These are phyloP conservation scores for Ganoderma meredithae DNA, from an alignment of 1,284 basidiomycete genomes.

Conservation along the genomic window DNA sequence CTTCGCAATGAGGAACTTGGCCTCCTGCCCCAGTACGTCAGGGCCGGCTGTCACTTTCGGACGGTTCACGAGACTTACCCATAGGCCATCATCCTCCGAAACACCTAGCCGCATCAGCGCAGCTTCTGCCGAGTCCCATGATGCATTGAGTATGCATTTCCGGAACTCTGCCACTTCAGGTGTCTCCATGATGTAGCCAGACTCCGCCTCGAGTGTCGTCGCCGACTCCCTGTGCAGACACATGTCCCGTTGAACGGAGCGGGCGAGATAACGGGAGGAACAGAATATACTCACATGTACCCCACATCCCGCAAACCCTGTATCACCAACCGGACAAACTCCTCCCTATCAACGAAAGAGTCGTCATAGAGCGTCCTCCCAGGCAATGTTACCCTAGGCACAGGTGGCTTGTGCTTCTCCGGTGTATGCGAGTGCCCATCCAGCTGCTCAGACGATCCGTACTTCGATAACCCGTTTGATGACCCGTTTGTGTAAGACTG, in stretches of 20 bases:
- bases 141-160: slow-evolving; percentile 81
- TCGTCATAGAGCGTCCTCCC: slow-evolving; percentile 79
- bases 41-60: slow-evolving; percentile 32
- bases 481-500: slow-evolving; percentile 44
- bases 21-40: slow-evolving; percentile 59
- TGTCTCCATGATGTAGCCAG: slow-evolving; percentile 89
- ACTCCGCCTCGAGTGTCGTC: slow-evolving; percentile 88
- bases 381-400: slow-evolving; percentile 69
- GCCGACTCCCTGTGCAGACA: slow-evolving; percentile 78
- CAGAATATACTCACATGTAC: slow-evolving; percentile 75
- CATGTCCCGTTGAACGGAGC: slow-evolving; percentile 21
- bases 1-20: slow-evolving; percentile 88
- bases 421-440: slow-evolving; percentile 56
- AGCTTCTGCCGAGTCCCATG: slow-evolving; percentile 85
- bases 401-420: slow-evolving; percentile 52
- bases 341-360: slow-evolving; percentile 84
- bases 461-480: slow-evolving; percentile 47
- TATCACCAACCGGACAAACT: slow-evolving; percentile 90
- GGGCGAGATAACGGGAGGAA: slow-evolving; percentile 11
- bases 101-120: slow-evolving; percentile 76
- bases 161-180: slow-evolving; percentile 84
- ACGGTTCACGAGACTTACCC: slow-evolving; percentile 52
- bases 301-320: slow-evolving; percentile 94
- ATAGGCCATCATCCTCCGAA: slow-evolving; percentile 67
- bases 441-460: slow-evolving; percentile 37